Base-by-base conservation (phyloP, 768 basidiomycete genomes). In the Coprinopsis cinerea region DNA sequence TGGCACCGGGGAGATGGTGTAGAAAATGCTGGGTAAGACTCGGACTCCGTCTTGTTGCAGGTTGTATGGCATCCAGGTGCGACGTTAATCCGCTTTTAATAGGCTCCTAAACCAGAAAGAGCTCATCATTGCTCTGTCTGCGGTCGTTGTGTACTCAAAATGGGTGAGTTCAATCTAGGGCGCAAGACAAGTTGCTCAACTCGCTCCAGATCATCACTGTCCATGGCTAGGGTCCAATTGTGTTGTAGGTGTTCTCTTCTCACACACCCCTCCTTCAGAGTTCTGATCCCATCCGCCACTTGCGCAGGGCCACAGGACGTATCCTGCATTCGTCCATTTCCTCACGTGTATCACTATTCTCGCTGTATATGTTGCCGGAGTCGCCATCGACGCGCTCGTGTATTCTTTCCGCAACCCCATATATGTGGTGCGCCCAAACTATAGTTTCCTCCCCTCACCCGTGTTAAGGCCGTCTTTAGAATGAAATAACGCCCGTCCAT, bases 321-420 rank as follows among this genome's bases (percentile, higher is more conserved):
- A 92, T 62, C 82, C 88, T 6, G 81, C 89, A 4, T 92, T 91
- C 60, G 68, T 92, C 44, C 88, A 90, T 63, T 87, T 92, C 60
- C 71, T 92, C 44, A 68, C 72, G 26, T 81, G 76, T 55, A 62
- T 85, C 39, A 83, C 81, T 7, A 56, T 84, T 5, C 74, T 89
- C 34, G 72, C 87, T 13, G 54, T 73, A 14, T 88, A 92, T 60
- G 67, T 85, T 32, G 74, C 78, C 49, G 52, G 64, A 14, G 59
- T 90, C 32, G 77, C 78, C 46, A 65, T 72, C 2, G 65, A 65
- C 27, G 79, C 79, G 32, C 68, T 89, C 28, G 73, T 69, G 62
- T 83, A 78, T 64, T 83, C 88, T 32, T 82, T 92, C 60, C 63
- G 71, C 30, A 75, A 88, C 57, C 76, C 87, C 0, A 69, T 73